Evolutionary conservation across 2,329 filamentous ascomycete genomes (phyloP), one percentile per base, ranked within the genome.

Genomic region (Emergomyces africanus): DNA sequence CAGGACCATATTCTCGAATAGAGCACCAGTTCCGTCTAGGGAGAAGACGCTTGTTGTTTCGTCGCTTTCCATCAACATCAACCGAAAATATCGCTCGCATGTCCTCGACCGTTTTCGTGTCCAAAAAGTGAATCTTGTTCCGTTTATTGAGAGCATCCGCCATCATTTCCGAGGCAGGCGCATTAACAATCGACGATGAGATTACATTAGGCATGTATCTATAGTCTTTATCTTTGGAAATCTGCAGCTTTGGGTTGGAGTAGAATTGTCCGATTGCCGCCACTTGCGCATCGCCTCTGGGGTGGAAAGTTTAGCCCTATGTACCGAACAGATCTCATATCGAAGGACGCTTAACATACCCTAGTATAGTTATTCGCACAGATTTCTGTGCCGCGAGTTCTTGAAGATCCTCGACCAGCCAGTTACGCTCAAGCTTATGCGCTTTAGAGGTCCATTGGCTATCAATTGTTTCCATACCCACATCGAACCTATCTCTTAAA

Each of bases 371-470:
- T 57, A 99, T 80, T 49, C 94, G 87, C 56, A 96, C 83, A 15
- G 90, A 96, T 71, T 95, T 95, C 70, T 94, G 90, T 25, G 89
- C 90, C 9, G 95, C 91, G 61, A 99, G 79, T 67, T 96, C 90
- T 72, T 99, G 95, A 30, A 99, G 77, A 67, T 96, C 90, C 69
- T 94, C 88, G 46, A 99, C 83, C 62, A 97, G 80, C 72, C 89
- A 87, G 62, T 86, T 89, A 56, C 94, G 84, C 74, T 99, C 94
- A 30, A 84, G 80, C 71, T 97, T 99, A 76, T 97, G 91, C 69
- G 90, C 89, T 70, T 90, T 95, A 42, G 92, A 89, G 0, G 92
- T 96, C 94, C 94, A 99, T 70, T 99, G 92, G 71, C 97, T 94
- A 69, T 96, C 91, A 33, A 95, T 78, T 15, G 97, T 88, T 72